Conservation (phyloP, 1,284 basidiomycete genomes). For the Grifola frondosa region DNA sequence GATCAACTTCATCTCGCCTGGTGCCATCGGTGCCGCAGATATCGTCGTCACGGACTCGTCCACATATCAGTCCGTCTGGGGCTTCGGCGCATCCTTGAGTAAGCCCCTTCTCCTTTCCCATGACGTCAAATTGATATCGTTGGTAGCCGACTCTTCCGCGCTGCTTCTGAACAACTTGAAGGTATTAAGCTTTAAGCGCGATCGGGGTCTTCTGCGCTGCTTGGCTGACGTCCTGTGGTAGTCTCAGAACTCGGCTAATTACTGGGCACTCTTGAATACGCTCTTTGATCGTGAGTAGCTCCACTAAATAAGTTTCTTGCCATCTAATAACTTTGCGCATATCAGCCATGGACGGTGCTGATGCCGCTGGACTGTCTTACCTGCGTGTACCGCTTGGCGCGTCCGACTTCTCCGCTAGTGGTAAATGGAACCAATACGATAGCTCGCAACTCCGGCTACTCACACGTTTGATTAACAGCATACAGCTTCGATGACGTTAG, state of each 20-base stretch:
- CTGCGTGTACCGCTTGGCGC: constrained; percentile 55
- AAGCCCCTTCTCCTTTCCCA: constrained; percentile 3
- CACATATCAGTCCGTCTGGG: constrained; percentile 46
- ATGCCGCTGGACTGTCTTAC: constrained; percentile 48
- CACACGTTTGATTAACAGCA: constrained; percentile 28
- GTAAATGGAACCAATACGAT: constrained; percentile 13
- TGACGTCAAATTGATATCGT: background rate
- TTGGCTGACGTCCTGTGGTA: constrained; percentile 15
- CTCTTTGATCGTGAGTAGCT: constrained; percentile 43
- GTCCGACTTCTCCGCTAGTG: constrained; percentile 41
- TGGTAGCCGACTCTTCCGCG: constrained; percentile 50
- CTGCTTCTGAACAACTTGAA: constrained; percentile 44
- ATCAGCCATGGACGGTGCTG: constrained; percentile 44
- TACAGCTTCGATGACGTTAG: constrained; percentile 48
- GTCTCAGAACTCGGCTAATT: constrained; percentile 40
- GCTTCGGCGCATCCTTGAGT: constrained; percentile 50
- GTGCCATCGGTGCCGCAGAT: constrained; percentile 41
- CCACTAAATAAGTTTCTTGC: background rate
- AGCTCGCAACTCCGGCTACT: background rate
- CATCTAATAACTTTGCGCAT: background rate
- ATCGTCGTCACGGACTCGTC: constrained; percentile 42
- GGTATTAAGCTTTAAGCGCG: constrained; percentile 29
- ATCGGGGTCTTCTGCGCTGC: constrained; percentile 1
- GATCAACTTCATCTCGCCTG: constrained; percentile 40
- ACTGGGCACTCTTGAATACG: constrained; percentile 45